These are phyloP conservation scores for Candida arabinofermentans DNA, from an alignment of 805 yeast genomes.

Conservation along the genomic window DNA sequence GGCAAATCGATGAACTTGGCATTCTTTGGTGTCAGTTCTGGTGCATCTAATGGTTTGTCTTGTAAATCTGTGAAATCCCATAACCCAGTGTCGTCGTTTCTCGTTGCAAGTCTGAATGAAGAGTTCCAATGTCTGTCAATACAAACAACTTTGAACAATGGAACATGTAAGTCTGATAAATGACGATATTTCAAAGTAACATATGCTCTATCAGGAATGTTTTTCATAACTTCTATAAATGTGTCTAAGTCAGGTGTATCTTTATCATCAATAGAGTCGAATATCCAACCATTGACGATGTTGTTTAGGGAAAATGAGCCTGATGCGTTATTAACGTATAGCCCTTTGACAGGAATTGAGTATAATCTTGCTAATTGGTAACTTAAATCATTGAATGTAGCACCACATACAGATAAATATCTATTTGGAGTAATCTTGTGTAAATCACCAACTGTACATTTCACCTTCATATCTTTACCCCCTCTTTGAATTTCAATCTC, in stretches of 20 bases:
- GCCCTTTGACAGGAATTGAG: slow-evolving; percentile 82
- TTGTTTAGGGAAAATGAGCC: slow-evolving; percentile 66
- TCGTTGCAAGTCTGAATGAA: slow-evolving; percentile 60
- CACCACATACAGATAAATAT: slow-evolving; percentile 81
- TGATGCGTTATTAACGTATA: slow-evolving; percentile 70
- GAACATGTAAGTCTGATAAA: slow-evolving; percentile 75
- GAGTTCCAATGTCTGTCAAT: slow-evolving; percentile 86
- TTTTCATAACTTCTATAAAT: slow-evolving; percentile 73
- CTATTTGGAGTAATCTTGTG: slow-evolving; percentile 81
- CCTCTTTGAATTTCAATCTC: slow-evolving; percentile 67
- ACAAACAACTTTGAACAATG: slow-evolving; percentile 58
- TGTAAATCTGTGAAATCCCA: slow-evolving; percentile 52
- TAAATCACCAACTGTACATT: slow-evolving; percentile 63
- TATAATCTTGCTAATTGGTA: slow-evolving; percentile 86
- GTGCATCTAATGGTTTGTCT: slow-evolving; percentile 60
- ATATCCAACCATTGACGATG: slow-evolving; percentile 70
- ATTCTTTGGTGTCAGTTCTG: slow-evolving; percentile 46
- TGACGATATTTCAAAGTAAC: slow-evolving; percentile 72
- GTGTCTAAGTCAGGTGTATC: slow-evolving; percentile 72
- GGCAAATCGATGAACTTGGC: slow-evolving; percentile 74
- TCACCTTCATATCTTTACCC: slow-evolving; percentile 51
- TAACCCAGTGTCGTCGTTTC: slow-evolving; percentile 53
- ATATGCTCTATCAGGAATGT: slow-evolving; percentile 70
- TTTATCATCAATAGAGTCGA: slow-evolving; percentile 71
- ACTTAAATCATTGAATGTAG: slow-evolving; percentile 77